phyloP scores from a whole-genome alignment of 768 basidiomycete species.

The Crassisporium funariophilum region DNA sequence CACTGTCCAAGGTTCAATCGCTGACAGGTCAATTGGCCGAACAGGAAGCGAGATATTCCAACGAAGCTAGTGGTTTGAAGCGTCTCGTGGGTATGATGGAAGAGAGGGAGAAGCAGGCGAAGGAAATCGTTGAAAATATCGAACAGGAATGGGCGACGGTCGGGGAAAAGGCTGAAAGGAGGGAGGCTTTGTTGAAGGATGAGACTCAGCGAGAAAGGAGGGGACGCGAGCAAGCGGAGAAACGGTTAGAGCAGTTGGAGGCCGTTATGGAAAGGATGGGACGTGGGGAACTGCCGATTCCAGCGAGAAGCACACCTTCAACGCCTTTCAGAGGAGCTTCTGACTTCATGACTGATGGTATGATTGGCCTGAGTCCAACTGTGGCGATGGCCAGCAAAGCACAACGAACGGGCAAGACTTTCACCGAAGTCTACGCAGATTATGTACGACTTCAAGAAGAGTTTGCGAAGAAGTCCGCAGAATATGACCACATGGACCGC shows the following conservation, averaged over 20 bases:
- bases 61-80: constrained; percentile 72
- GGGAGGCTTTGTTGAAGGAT: constrained; percentile 66
- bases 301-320: constrained; percentile 47
- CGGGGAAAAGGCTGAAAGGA: constrained; percentile 65
- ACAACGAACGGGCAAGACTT: constrained; percentile 84
- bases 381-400: constrained; percentile 82
- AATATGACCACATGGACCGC: constrained; percentile 84
- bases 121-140: constrained; percentile 77
- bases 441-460: constrained; percentile 87
- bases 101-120: constrained; percentile 82
- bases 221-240: constrained; percentile 71
- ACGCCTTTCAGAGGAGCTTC: constrained; percentile 48
- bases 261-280: constrained; percentile 72
- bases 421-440: constrained; percentile 93
- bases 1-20: constrained; percentile 73
- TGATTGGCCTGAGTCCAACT: constrained; percentile 81
- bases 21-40: constrained; percentile 80
- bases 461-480: constrained; percentile 71
- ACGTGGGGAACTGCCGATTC: constrained; percentile 68
- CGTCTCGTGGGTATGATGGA: constrained; percentile 85
- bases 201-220: constrained; percentile 73
- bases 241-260: constrained; percentile 70
- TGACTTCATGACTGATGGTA: constrained; percentile 52
- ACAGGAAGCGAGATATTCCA: constrained; percentile 80
- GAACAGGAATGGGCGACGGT: constrained; percentile 83